These are phyloP conservation scores for Lasiosphaeris hirsuta DNA, from an alignment of 495 filamentous ascomycete species.

Conservation along the genomic window DNA sequence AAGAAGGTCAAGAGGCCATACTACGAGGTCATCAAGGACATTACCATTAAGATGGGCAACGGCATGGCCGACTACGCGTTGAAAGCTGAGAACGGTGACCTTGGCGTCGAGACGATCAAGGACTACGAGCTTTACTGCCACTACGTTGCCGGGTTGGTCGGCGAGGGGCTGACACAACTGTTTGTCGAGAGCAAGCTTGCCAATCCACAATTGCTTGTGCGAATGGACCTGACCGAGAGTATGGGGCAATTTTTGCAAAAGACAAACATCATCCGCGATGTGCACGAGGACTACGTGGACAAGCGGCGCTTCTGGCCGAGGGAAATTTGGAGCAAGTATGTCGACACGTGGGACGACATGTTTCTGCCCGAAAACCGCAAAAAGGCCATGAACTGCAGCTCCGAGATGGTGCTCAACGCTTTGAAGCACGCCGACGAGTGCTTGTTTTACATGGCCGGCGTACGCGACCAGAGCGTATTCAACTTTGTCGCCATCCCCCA, in stretches of 20 bases:
- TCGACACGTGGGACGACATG: slow-evolving; percentile 82
- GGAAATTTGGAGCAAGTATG: slow-evolving; percentile 94
- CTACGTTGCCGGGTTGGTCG: slow-evolving; percentile 95
- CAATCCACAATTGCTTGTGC: slow-evolving; percentile 76
- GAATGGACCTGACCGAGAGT: slow-evolving; percentile 78
- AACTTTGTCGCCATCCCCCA: slow-evolving; percentile 99
- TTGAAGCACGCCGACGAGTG: slow-evolving; percentile 87
- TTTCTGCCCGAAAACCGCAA: slow-evolving; percentile 78
- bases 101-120: slow-evolving; percentile 75
- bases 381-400: slow-evolving; percentile 80
- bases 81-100: slow-evolving; percentile 71
- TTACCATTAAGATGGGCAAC: slow-evolving; percentile 92
- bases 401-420: slow-evolving; percentile 90
- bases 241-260: slow-evolving; percentile 98
- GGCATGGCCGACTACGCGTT: slow-evolving; percentile 95
- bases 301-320: slow-evolving; percentile 88
- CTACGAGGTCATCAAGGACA: slow-evolving; percentile 85
- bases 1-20: slow-evolving; percentile 85
- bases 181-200: slow-evolving; percentile 88
- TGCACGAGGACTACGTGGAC: slow-evolving; percentile 86
- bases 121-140: slow-evolving; percentile 97
- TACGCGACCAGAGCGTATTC: slow-evolving; percentile 98
- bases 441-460: slow-evolving; percentile 93
- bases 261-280: slow-evolving; percentile 96
- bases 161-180: slow-evolving; percentile 84